phyloP scores from a whole-genome alignment of 2,329 filamentous ascomycete species.

The Colletotrichum sp. region DNA sequence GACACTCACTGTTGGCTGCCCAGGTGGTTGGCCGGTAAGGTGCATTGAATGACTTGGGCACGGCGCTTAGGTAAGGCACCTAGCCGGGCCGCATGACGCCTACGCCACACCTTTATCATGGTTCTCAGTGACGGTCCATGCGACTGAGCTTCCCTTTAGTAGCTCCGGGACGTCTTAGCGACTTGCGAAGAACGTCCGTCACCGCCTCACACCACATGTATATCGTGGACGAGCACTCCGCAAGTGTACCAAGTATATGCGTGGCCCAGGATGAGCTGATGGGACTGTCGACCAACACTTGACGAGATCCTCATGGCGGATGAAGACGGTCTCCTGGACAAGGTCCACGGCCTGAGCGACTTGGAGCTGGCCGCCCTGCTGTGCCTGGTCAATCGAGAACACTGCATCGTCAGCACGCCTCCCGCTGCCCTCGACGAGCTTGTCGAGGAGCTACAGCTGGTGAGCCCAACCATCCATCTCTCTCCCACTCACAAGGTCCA shows the following conservation, averaged over 20 bases:
- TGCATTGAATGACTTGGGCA: neutral
- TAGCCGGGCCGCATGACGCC: neutral
- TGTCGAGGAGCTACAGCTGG: conserved; percentile 75
- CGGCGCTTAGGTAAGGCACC: neutral
- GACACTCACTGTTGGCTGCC: neutral
- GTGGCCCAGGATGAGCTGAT: conserved; percentile 16
- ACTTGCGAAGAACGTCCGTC: neutral
- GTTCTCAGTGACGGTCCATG: neutral
- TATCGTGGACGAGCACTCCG: neutral
- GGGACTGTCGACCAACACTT: neutral
- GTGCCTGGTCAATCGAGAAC: conserved; percentile 80
- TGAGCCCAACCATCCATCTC: conserved; percentile 36
- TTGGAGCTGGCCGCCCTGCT: conserved; percentile 86
- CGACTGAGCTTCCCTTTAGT: neutral
- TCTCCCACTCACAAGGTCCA: neutral
- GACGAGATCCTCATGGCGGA: conserved; percentile 58
- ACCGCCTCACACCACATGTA: neutral
- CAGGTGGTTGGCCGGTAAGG: neutral
- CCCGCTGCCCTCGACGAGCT: conserved; percentile 67
- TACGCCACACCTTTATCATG: conserved; percentile 3
- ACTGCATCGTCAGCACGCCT: conserved; percentile 85
- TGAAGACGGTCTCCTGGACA: conserved; percentile 62
- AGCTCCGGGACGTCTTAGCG: neutral
- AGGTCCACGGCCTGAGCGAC: conserved; percentile 81
- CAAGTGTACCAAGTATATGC: neutral